phyloP scores from a whole-genome alignment of 2,329 filamentous ascomycete genomes.

The Exophiala sp. region DNA sequence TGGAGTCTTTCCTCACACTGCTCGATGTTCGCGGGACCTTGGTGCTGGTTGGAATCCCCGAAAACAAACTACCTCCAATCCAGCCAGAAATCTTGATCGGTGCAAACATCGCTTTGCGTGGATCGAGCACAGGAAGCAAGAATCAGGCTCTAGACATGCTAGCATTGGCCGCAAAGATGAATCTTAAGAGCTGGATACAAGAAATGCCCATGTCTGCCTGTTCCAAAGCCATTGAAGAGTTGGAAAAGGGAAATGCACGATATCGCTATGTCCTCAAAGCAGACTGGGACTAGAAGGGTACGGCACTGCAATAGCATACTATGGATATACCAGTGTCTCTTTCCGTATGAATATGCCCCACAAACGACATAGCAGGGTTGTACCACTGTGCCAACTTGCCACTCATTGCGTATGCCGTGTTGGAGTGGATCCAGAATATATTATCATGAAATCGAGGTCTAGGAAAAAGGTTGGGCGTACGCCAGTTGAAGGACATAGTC shows the following conservation, averaged over 20 bases:
- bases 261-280: neutral
- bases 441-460: too few species aligned
- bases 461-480: too few species aligned
- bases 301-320: too few species aligned
- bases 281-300: too few species aligned
- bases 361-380: too few species aligned
- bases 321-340: too few species aligned
- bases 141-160: conserved; percentile 43
- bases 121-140: conserved; percentile 42
- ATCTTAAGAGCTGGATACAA: conserved; percentile 41
- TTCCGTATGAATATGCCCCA: too few species aligned
- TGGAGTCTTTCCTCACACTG: conserved; percentile 55
- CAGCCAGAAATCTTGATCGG: conserved; percentile 54
- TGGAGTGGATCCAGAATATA: too few species aligned
- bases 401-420: too few species aligned
- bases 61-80: conserved; percentile 45
- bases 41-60: conserved; percentile 62
- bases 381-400: too few species aligned
- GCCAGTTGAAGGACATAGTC: too few species aligned
- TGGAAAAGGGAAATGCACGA: neutral
- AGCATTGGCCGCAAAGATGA: conserved; percentile 38
- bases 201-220: conserved; percentile 39
- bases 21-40: conserved; percentile 56
- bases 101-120: conserved; percentile 51
- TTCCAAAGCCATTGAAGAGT: conserved; percentile 32